Evolutionary conservation across 2,329 filamentous ascomycete species (phyloP), one percentile per base, ranked within the genome.

Genomic region (Orbilia quercus): DNA sequence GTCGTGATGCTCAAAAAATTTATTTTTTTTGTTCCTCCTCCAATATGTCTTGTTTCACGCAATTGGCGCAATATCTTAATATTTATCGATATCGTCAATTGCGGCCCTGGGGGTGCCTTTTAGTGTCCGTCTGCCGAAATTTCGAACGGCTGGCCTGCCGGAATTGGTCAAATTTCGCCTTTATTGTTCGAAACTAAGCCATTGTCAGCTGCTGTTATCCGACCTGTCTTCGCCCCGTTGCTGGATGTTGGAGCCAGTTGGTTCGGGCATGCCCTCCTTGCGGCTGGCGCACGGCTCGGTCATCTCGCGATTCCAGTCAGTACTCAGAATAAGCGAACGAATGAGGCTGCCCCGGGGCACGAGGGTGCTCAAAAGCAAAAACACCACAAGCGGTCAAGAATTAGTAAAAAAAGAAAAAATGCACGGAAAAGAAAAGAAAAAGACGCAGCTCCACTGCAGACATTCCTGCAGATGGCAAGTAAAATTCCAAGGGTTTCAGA

Each of bases 281-380:
- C 58, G 66, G 66, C 58, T 58, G 58, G 66, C 58, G 66, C 66
- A 71, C 66, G 66, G 66, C 66, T 71, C 58, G 66, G 66, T 63
- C 54, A 57, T 63, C 66, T 58, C 58, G 58, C 66, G 66, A 71
- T 71, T 71, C 66, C 66, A 71, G 50, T 71, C 66, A 71, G 58
- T 44, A 58, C 63, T 58, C 58, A 51, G 34, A 44, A 63, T 71
- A 71, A 71, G 66, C 66, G 66, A 71, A 71, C 50, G 66, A 71
- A 63, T 42, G 51, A 64, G 66, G 66, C 57, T 71, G 66, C 66
- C 54, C 57, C 55, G 59, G 65, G 66, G 50, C 12, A 14, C 25
- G 38, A 14, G 50, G 45, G 51, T 42, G 58, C 44, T 45, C 38
- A 63, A 71, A 25, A 50, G n/a, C 9, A 40, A 40, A 40, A 12